Evolutionary conservation across 805 yeast species (phyloP), one percentile per base, ranked within the genome.

Genomic region (Metschnikowia lunata): DNA sequence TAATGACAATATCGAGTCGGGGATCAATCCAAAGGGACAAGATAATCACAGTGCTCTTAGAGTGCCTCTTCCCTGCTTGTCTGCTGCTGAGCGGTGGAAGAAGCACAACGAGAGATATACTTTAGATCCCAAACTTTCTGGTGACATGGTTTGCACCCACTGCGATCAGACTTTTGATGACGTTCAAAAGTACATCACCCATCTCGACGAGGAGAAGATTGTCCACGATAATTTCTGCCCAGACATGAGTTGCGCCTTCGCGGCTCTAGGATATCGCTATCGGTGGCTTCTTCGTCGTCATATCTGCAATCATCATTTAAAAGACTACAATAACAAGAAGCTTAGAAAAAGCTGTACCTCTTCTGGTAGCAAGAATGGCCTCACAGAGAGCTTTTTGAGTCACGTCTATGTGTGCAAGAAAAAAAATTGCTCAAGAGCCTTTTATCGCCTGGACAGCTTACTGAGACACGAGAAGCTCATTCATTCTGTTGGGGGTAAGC

Each of bases 381-480:
- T 32, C 14, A 32, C 45, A 12, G 42, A 39, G 18, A 34, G 29
- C 14, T 47, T 51, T 34, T 39, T 49, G 37, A 39, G 38, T 30
- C 51, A 38, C 26, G 53, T 54, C n/a, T 54, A 50, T 34, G 51
- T 54, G 6, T 54, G 57, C 40, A 35, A 33, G 28, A 37, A 42
- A 36, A 42, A 43, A 12, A 39, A 35, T 18, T 54, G 57, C 34
- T 34, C 34, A 18, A 37, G 54, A n/a, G 52, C 56, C 4, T 54
- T 54, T 26, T 51, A 51, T 42, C 54, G 57, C 15, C 56, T 50
- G 54, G 57, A 54, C 40, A 42, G 51, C 30, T 37, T 50, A 18
- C 43, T 31, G 42, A 42, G 57, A 23, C 57, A 54, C 35, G 46
- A 45, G 40, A 45, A 48, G 36, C 42, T 48, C 30, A 45, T 48